Percentiles rank a stretch among this genome's conserved stretches.
These are phyloP conservation scores for Martensiomyces pterosporus DNA, from an alignment of 192 early-diverging fungal species.

Conservation along the genomic window DNA sequence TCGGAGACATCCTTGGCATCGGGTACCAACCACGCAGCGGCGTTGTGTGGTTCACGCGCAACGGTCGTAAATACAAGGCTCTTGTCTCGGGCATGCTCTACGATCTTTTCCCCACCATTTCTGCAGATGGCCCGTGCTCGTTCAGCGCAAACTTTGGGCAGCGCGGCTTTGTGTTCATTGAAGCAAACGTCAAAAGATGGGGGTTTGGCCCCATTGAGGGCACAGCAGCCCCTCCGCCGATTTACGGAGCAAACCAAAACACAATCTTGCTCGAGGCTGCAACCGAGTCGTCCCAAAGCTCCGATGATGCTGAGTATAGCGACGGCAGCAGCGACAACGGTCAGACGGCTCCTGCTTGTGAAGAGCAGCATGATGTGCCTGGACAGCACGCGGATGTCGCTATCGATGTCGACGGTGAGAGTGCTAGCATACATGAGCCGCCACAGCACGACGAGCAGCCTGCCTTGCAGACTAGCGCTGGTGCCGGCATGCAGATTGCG, in stretches of 20 bases:
- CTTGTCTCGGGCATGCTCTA: slow-evolving; percentile 66
- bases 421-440: too few species aligned
- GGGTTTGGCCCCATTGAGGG: slow-evolving; percentile 70
- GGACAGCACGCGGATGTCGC: neutral
- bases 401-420: neutral
- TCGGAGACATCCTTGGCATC: slow-evolving; percentile 72
- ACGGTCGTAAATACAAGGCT: slow-evolving; percentile 66
- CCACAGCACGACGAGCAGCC: neutral
- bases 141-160: slow-evolving; percentile 72
- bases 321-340: slow-evolving; percentile 7
- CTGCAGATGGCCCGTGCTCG: slow-evolving; percentile 49
- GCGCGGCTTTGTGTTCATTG: slow-evolving; percentile 77
- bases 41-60: slow-evolving; percentile 71
- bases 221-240: slow-evolving; percentile 65
- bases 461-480: neutral
- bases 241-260: slow-evolving; percentile 69
- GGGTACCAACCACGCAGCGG: slow-evolving; percentile 74
- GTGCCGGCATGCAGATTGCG: neutral
- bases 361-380: neutral
- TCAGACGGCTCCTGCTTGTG: neutral
- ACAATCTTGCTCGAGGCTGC: slow-evolving; percentile 58
- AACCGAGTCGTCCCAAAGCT: slow-evolving; percentile 4
- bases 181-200: slow-evolving; percentile 83
- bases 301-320: slow-evolving; percentile 16
- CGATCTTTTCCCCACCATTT: slow-evolving; percentile 61